Evolutionary conservation across 2,329 filamentous ascomycete genomes (phyloP), one percentile per base, ranked within the genome.

Genomic region (Aspergillus sp.): DNA sequence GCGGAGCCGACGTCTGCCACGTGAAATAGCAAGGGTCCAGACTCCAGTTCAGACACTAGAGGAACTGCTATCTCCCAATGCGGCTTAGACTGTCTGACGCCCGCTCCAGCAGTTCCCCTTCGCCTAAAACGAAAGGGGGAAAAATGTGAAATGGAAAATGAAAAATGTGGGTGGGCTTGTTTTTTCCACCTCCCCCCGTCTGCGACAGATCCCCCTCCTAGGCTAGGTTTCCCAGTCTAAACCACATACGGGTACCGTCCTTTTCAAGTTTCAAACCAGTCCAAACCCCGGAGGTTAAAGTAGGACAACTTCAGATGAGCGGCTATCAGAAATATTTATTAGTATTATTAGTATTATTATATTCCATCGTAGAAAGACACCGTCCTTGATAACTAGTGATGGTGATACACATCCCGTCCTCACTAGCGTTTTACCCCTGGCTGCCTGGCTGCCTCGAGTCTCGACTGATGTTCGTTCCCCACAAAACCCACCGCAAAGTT

Each of bases 11-110:
- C 59, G 62, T 63, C 63, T 63, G 61, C 67, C 67, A 69, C 67
- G 67, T 69, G 67, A 69, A 64, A 60, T 63, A 53, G 57, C 64
- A 49, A 66, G 63, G 66, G 66, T 67, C 66, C 64, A 67, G 65
- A 66, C 63, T 62, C 61, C 59, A 65, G 58, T 31, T 56, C 32
- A 46, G 52, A 57, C 58, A 53, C 62, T 62, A 65, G 56, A 46
- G 49, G 49, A 24, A 24, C 45, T 56, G 53, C 57, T 67, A 63
- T 22, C n/a, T 29, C 63, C 56, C 1, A 16, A 58, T 52, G n/a
- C 2, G 51, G 58, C 24, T 53, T 60, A 49, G 54, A 52, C 52
- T 51, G 54, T 57, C 57, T 54, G 60, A 60, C 62, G 66, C 66
- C 60, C 63, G 66, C 65, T 66, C 66, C 66, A 68, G 63, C 61